phyloP scores from a whole-genome alignment of 768 basidiomycete species.

The Agaricus sinodeliciosus region DNA sequence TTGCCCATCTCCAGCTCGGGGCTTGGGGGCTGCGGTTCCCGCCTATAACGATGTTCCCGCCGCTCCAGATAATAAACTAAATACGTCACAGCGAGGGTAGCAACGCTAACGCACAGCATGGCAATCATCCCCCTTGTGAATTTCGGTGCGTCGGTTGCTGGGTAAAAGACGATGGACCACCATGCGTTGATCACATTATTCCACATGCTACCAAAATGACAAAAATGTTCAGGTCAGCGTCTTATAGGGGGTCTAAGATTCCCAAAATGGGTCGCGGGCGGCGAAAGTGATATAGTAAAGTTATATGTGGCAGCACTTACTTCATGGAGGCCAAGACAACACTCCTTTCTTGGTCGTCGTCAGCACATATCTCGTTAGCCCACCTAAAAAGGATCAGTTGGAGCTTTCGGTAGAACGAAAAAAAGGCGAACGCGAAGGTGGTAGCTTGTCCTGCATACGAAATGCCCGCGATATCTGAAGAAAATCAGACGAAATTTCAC shows the following conservation, averaged over 20 bases:
- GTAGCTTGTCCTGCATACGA: conserved; percentile 72
- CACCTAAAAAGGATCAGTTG: conserved; percentile 33
- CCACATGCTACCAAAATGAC: conserved; percentile 45
- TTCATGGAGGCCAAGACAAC: conserved; percentile 77
- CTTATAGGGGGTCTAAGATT: neutral
- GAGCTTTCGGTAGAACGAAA: conserved; percentile 1
- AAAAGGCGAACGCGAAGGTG: conserved; percentile 55
- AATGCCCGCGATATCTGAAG: conserved; percentile 50
- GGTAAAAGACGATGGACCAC: conserved; percentile 69
- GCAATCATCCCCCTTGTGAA: conserved; percentile 67
- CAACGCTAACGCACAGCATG: conserved; percentile 51
- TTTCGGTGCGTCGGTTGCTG: conserved; percentile 63
- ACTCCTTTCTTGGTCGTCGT: conserved; percentile 63
- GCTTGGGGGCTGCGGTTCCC: neutral
- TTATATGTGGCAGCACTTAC: conserved; percentile 23
- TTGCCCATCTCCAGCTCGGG: neutral
- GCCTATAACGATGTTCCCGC: conserved; percentile 19
- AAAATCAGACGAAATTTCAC: neutral
- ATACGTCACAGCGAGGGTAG: conserved; percentile 50
- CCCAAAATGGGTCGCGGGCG: too few species aligned
- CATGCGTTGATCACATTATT: conserved; percentile 63
- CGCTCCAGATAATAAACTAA: conserved; percentile 50
- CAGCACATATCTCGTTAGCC: conserved; percentile 74
- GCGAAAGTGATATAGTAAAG: neutral
- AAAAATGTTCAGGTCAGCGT: neutral